Evolutionary conservation across 306 rosid species (phyloP), one percentile per base, ranked within the genome.

Genomic region (Comarum palustre): DNA sequence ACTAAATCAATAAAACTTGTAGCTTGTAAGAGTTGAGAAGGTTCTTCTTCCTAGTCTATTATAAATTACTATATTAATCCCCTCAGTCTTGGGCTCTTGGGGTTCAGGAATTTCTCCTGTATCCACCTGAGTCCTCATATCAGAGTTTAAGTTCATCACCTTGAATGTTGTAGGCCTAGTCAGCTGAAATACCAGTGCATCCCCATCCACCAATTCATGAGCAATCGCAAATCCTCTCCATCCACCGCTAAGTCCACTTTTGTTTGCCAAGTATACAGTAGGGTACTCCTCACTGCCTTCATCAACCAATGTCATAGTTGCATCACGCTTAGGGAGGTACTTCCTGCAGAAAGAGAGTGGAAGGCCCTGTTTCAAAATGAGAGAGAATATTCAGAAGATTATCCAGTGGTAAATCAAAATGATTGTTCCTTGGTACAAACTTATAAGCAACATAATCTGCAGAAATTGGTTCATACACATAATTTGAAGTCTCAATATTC

Each of bases 141-240:
- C 4, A 61, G 3, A 57, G 15, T 36, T 46, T 66, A 66, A 68
- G 45, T 11, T 34, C 66, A 75, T 86, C 82, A 93, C 98, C 97
- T 93, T 88, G 86, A 91, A 87, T 54, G 78, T 65, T 27, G 85
- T 77, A 70, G 86, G 86, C 58, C 45, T 77, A 58, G 83, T 83
- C 73, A 90, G 68, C 61, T 93, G 92, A 73, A 88, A 93, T 69
- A 89, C 77, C 43, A 93, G 69, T 20, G 98, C 97, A 27, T 93
- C 97, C 32, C 98, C 98, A 48, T 89, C 92, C 7, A 80, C 89
- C 81, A 89, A 81, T 15, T 77, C 69, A 81, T 89, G 98, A 75
- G 96, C 97, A 79, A 90, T 75, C 3, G 98, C 59, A 67, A 93
- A 90, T 32, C 89, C 98, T 73, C 65, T 85, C 94, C 98, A 90